Evolutionary conservation across 192 early-diverging fungal genomes (phyloP).

Genomic region (Geranomyces variabilis): DNA sequence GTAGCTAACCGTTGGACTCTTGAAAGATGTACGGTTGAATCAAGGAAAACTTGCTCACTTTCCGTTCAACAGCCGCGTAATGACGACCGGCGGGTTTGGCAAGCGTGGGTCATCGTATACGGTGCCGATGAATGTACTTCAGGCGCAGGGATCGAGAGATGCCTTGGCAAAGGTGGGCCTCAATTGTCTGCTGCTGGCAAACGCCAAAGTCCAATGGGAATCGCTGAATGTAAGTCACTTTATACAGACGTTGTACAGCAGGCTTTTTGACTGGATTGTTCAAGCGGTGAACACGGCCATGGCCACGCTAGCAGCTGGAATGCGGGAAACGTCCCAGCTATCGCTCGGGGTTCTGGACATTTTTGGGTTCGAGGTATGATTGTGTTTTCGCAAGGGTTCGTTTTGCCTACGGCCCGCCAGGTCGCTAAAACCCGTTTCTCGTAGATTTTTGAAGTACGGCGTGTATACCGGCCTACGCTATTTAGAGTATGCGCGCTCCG

Average conservation of each 20-base stretch:
- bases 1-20: too few species aligned
- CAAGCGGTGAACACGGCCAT: slow-evolving; percentile 86
- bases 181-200: too few species aligned
- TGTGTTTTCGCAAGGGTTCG: too few species aligned
- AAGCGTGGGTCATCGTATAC: slow-evolving; percentile 59
- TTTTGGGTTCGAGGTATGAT: slow-evolving; percentile 95
- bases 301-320: slow-evolving; percentile 53
- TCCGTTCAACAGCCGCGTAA: slow-evolving; percentile 34
- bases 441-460: slow-evolving; percentile 34
- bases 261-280: slow-evolving; percentile 99
- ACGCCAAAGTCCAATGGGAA: too few species aligned
- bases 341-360: slow-evolving; percentile 95
- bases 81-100: slow-evolving; percentile 58
- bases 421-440: not conserved
- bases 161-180: slow-evolving; percentile 83
- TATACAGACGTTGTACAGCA: slow-evolving; percentile 74
- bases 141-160: slow-evolving; percentile 88
- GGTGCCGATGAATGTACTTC: slow-evolving; percentile 86
- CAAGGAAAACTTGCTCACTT: not conserved
- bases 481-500: too few species aligned
- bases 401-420: too few species aligned
- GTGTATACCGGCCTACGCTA: not conserved
- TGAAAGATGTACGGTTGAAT: not conserved
- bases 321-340: slow-evolving; percentile 53
- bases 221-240: too few species aligned